Evolutionary conservation across 345 rosid genomes (phyloP).

Genomic region (Rhodomyrtus tomentosa): DNA sequence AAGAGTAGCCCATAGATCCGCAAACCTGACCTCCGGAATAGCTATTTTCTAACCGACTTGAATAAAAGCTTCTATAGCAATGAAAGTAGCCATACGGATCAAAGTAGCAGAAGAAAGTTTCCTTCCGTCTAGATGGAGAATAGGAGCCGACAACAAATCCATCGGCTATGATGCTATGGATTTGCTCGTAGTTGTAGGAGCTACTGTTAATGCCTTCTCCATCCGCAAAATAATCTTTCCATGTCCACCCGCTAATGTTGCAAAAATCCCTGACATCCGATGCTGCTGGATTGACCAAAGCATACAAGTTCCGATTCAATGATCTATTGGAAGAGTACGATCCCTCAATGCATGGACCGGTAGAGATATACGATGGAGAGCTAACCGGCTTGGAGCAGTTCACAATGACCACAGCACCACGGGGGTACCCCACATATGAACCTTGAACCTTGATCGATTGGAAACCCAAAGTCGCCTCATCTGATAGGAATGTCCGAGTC

Average conservation of each 20-base stretch:
- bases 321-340: background rate
- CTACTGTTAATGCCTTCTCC: background rate
- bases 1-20: background rate
- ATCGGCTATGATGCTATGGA: background rate
- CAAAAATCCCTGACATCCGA: background rate
- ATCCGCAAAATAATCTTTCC: background rate
- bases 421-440: too few relatives aligned
- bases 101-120: background rate
- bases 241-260: background rate
- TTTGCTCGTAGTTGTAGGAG: background rate
- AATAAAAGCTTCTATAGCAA: background rate
- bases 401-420: background rate
- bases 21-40: background rate
- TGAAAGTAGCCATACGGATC: background rate
- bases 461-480: too few relatives aligned
- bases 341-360: accelerated
- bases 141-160: background rate
- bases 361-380: background rate
- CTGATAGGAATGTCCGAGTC: too few relatives aligned
- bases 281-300: background rate
- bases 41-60: background rate
- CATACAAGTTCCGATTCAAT: background rate
- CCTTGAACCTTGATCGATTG: too few relatives aligned
- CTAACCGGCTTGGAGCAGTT: background rate
- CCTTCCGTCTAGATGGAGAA: background rate